Evolutionary conservation across 148 eudicot species (phyloP), one percentile per base, ranked within the genome.

Genomic region (Fagopyrum tataricum): DNA sequence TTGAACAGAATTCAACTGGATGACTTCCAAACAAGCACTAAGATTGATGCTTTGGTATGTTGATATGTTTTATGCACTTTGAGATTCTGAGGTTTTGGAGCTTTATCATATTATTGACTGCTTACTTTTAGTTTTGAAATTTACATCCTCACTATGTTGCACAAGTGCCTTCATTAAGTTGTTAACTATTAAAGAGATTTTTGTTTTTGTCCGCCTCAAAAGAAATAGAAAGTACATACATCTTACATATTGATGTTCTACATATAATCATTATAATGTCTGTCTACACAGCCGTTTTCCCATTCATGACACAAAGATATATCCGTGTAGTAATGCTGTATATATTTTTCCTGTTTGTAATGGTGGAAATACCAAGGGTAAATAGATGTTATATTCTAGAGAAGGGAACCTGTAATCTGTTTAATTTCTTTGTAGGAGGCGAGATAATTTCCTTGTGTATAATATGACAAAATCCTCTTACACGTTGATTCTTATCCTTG

Each of bases 41-140:
- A 95, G 81, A 90, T 91, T 41, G 99, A 95, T 75, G 99, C 99
- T 51, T 75, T 95, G 97, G 98, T 95, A 95, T 39, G 87, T 80
- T 31, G 11, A 69, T 53, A 64, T 61, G 26, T 64, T 31, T 37
- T 11, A 61, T 13, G 41, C 67, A 24, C 40, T 7, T 61, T 26
- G 1, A 6, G 9, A 10, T 56, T 56, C 31, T 56, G 64, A 56
- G 64, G 23, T 56, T 56, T 56, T 56, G 64, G 31, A 56, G 31
- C 64, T 56, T 56, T 7, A 52, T 52, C n/a, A 52, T 12, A 59
- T 11, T 23, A 26, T 61, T 23, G 6, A 6, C 67, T 10, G 41
- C 9, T 24, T 24, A 40, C 41, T 56, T 56, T 21, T 56, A 21
- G 13, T 56, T 56, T 46, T 56, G 26, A 56, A 4, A 9, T 20